Evolutionary conservation across 2,329 filamentous ascomycete genomes (phyloP), one percentile per base, ranked within the genome.

Genomic region (Aspergillus chevalieri): DNA sequence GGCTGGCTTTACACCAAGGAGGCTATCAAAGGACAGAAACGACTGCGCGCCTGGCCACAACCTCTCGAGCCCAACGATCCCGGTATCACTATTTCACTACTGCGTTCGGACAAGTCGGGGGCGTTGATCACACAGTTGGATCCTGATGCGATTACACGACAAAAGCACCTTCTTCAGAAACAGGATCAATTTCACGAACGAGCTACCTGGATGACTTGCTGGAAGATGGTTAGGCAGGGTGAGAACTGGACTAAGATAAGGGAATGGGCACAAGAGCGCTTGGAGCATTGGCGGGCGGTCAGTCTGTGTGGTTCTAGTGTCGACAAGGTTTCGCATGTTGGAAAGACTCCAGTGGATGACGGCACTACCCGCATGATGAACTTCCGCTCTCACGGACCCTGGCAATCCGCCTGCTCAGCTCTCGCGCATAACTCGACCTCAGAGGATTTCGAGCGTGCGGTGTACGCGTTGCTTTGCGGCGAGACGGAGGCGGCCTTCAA

Each of bases 1-100:
- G 92, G 92, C 38, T 96, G 91, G 88, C 81, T 96, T 54, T 89
- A 95, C 66, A 96, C 93, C 0, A 87, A 90, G 55, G 83, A 88
- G 51, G 85, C 85, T 44, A 89, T 98, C 69, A 98, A 98, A 74
- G 81, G 87, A 49, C 83, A 89, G 65, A 98, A 97, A 74, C 84
- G 86, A 50, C 73, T 93, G 56, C 81, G 87, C 51, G 80, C 82
- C 24, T 84, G 81, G 76, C 79, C 79, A 33, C 79, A 82, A 52
- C 74, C 82, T 6, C 71, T 89, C 19, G 84, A 88, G 50, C 83
- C 82, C 2, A 76, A 79, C 54, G 79, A 80, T 36, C 71, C 78
- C 12, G 79, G 76, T 51, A 77, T 81, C 44, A 75, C 78, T 19
- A 74, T 77, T 46, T 79, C 78, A 3, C 76, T 83, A 44, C 65